A percentile compares a stretch with the other conserved stretches of the same genome.
phyloP scores from a whole-genome alignment of 2,329 filamentous ascomycete genomes.

The Sclerotinia nivalis region DNA sequence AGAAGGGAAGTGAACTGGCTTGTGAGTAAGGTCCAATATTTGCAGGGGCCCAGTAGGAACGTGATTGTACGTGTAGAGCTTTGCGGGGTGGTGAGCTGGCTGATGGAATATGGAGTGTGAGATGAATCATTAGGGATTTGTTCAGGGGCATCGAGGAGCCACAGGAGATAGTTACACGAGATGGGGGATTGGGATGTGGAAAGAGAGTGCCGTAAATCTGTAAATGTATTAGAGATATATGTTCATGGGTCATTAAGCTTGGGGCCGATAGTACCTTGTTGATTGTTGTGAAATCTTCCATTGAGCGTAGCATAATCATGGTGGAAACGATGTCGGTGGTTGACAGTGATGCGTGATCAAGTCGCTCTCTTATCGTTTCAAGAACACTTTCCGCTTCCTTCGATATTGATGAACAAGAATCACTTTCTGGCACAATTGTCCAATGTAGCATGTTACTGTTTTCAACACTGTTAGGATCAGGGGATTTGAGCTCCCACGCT shows the following conservation, averaged over 20 bases:
- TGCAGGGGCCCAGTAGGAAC: conserved; percentile 96
- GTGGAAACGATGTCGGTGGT: conserved; percentile 54
- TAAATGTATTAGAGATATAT: conserved; percentile 11
- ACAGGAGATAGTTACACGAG: conserved; percentile 79
- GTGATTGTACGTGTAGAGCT: conserved; percentile 84
- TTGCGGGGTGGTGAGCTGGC: conserved; percentile 36
- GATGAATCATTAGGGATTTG: conserved; percentile 60
- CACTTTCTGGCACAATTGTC: conserved; percentile 27
- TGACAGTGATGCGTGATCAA: conserved; percentile 44
- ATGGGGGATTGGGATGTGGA: conserved; percentile 74
- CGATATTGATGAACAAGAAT: conserved; percentile 43
- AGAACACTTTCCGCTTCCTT: conserved; percentile 53
- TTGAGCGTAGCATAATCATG: conserved; percentile 71
- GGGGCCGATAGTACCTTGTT: conserved; percentile 53
- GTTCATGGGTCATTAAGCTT: not conserved
- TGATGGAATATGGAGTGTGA: conserved; percentile 41
- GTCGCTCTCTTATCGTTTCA: conserved; percentile 46
- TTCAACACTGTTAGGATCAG: not conserved
- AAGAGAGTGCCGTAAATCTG: conserved; percentile 74
- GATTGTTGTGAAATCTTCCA: conserved; percentile 74
- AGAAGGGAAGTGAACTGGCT: conserved; percentile 61
- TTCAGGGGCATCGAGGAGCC: conserved; percentile 63
- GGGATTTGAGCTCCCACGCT: conserved; percentile 7
- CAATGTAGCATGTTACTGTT: conserved; percentile 26
- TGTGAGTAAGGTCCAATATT: conserved; percentile 98